Evolutionary conservation across 805 yeast genomes (phyloP).

Genomic region (Ogataea neopini): DNA sequence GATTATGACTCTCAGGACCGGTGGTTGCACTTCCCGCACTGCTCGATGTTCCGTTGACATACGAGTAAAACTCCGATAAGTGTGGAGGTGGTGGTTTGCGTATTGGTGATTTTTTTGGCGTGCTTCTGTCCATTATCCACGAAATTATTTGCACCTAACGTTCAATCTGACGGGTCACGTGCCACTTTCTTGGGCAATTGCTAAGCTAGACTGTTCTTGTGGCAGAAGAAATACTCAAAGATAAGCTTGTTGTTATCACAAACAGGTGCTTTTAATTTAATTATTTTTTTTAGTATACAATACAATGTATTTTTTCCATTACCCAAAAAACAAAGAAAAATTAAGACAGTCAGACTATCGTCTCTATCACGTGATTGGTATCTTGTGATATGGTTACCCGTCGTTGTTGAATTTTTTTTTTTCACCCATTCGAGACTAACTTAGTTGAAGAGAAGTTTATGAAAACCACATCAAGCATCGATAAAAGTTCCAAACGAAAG

Average conservation of each 20-base stretch:
- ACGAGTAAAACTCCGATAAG: constrained; percentile 59
- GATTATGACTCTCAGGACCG: background rate
- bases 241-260: too few species aligned
- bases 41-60: constrained; percentile 38
- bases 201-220: too few species aligned
- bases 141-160: background rate
- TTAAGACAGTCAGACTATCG: background rate
- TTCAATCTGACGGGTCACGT: too few species aligned
- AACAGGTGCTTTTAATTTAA: background rate
- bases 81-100: constrained; percentile 48
- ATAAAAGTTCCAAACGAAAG: too few species aligned
- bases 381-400: constrained; percentile 5
- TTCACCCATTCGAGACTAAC: background rate
- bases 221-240: too few species aligned
- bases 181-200: too few species aligned
- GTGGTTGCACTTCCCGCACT: background rate
- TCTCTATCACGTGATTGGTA: background rate
- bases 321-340: background rate
- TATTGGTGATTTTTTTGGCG: constrained; percentile 25
- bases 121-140: constrained; percentile 9
- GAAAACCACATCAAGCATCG: too few species aligned
- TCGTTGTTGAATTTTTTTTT: background rate
- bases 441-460: background rate
- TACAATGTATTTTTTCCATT: background rate
- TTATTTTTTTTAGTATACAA: background rate